Evolutionary conservation across 768 basidiomycete species (phyloP).

Genomic region (Mycena floridula): DNA sequence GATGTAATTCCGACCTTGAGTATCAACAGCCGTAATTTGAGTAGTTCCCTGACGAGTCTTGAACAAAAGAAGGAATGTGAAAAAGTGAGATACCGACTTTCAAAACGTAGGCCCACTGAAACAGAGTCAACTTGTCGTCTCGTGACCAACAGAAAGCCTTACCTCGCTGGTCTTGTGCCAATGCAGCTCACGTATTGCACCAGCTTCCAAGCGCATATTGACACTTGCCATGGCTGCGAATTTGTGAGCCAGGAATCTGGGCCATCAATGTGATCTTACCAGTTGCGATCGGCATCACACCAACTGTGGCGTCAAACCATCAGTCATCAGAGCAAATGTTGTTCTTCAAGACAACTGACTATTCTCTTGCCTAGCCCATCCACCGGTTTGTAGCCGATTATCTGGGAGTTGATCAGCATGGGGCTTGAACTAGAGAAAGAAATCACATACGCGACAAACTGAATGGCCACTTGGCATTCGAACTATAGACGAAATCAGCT

Average conservation of each 20-base stretch:
- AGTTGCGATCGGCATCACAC: constrained; percentile 32
- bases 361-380: constrained; percentile 63
- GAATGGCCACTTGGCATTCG: constrained; percentile 61
- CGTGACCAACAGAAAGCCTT: too few relatives aligned
- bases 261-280: constrained; percentile 9
- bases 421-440: too few relatives aligned
- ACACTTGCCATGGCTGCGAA: constrained; percentile 22
- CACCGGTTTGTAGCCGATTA: constrained; percentile 53
- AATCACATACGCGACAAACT: constrained; percentile 55
- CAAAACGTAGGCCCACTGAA: constrained; percentile 21
- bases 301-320: constrained; percentile 18
- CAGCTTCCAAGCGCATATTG: constrained; percentile 34
- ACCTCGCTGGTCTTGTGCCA: constrained; percentile 38
- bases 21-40: constrained; percentile 11
- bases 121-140: too few relatives aligned
- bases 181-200: constrained; percentile 39
- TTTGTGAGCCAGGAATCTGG: constrained; percentile 1
- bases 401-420: too few relatives aligned
- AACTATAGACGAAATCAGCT: constrained; percentile 10
- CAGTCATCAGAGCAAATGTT: constrained; percentile 1
- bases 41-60: constrained; percentile 6
- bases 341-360: constrained; percentile 24
- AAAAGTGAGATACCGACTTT: constrained; percentile 6
- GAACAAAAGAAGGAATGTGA: not conserved
- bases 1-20: constrained; percentile 8